Evolutionary conservation across 1,284 basidiomycete genomes (phyloP), one percentile per base, ranked within the genome.

Genomic region (Kalmanozyma brasiliensis): DNA sequence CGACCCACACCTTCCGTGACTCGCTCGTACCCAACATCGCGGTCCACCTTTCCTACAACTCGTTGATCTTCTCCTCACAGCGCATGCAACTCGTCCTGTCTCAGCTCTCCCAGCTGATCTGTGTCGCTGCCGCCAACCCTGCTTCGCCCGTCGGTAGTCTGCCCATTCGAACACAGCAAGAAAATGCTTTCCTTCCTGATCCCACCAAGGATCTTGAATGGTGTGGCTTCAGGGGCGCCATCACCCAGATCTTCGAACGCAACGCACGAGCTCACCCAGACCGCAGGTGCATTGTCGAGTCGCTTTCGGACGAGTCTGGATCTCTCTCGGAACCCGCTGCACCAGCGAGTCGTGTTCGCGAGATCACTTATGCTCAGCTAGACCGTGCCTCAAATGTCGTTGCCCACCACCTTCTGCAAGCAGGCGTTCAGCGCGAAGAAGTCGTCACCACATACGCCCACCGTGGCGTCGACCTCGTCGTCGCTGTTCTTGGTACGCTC

Each of bases 361-460:
- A 86, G 0, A 94, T 89, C 83, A 89, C 90, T 0, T 98, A 98
- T 79, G 85, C 85, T 43, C 87, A 89, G 62, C 92, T 98, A 70
- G 88, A 93, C 59, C 87, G 87, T 47, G 92, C 94, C 8, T 89
- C 90, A 5, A 98, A 98, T 81, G 86, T 95, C 17, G 86, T 98
- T 8, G 91, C 96, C 0, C 95, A 98, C 80, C 89, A 96, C 74
- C 87, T 99, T 48, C 84, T 98, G 49, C 87, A 89, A 75, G 88
- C 88, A 16, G 95, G 95, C 13, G 85, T 98, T 13, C 87, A 95
- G 83, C 86, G 93, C 24, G 95, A 95, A 73, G 96, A 99, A 76
- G 94, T 98, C 19, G 94, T 98, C 52, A 98, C 96, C 88, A 91
- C 98, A n/a, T 99, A 98, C 81, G 96, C 96, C 0, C 90, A 97